Conservation (phyloP, 352 stramenopile species). For the Globisporangium apiculatum region DNA sequence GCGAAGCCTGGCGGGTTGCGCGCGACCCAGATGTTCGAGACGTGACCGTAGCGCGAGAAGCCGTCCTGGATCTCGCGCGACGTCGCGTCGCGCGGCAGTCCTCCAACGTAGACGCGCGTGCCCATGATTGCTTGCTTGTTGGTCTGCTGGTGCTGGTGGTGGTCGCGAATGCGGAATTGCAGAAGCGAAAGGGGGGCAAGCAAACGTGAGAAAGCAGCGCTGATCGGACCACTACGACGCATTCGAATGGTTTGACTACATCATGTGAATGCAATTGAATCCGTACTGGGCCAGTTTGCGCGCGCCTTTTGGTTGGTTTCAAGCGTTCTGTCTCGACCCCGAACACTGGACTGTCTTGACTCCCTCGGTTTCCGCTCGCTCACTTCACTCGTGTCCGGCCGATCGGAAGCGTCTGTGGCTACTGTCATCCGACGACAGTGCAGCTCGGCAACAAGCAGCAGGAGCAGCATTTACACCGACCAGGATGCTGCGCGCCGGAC, state of each 20-base stretch:
- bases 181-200: neutral
- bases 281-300: neutral
- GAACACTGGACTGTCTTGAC: no score
- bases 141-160: conserved; percentile 7
- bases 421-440: no score
- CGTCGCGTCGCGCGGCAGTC: conserved; percentile 71
- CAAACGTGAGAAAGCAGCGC: no score
- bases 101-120: conserved; percentile 79
- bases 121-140: conserved; percentile 40
- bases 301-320: neutral
- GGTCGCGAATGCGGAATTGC: conserved; percentile 1
- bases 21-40: conserved; percentile 84
- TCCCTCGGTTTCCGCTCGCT: no score
- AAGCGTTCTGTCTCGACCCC: neutral
- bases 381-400: no score
- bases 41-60: conserved; percentile 79
- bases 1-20: conserved; percentile 83
- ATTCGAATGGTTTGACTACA: no score
- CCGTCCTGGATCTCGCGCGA: conserved; percentile 77
- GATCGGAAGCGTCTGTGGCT: no score
- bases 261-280: neutral
- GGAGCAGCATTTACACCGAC: neutral
- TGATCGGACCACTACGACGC: no score
- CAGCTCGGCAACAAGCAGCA: neutral
- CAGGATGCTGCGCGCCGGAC: conserved; percentile 15